Percentiles rank a stretch among this genome's conserved stretches.
phyloP scores from a whole-genome alignment of 202 grass and related monocot species.

The Carex arenaria region DNA sequence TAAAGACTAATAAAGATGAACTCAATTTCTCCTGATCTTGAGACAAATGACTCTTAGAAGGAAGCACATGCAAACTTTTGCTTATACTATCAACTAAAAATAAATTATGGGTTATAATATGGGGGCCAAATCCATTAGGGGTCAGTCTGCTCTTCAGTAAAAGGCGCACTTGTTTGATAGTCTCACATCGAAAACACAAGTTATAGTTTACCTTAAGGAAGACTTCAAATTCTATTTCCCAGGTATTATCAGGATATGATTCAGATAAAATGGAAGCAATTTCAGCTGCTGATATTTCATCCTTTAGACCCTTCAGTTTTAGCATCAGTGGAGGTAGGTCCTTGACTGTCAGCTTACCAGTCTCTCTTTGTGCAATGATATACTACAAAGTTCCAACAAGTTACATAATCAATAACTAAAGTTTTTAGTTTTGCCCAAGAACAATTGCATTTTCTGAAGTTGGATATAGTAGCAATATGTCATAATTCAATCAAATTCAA shows the following conservation, averaged over 20 bases:
- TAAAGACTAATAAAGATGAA: background rate
- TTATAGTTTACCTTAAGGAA: constrained; percentile 68
- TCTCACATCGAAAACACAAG: background rate
- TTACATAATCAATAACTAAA: background rate
- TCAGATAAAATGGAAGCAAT: constrained; percentile 44
- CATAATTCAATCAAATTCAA: background rate
- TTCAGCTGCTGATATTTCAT: constrained; percentile 62
- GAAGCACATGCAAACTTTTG: background rate
- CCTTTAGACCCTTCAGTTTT: constrained; percentile 69
- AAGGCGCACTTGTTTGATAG: background rate
- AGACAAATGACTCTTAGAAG: background rate
- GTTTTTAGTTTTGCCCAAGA: background rate
- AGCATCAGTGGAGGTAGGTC: constrained; percentile 71
- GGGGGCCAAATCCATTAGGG: background rate
- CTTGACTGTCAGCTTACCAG: constrained; percentile 51
- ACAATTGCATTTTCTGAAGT: background rate
- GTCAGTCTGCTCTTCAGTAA: background rate
- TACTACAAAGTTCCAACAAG: constrained; percentile 39
- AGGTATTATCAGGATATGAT: constrained; percentile 55
- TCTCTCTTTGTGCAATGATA: constrained; percentile 27
- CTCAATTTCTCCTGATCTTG: background rate
- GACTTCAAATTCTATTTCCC: constrained; percentile 74
- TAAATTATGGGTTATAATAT: background rate
- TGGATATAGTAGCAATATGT: background rate
- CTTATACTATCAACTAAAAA: background rate